Evolutionary conservation across 2,329 filamentous ascomycete genomes (phyloP).

Genomic region (Leptographium procerum): DNA sequence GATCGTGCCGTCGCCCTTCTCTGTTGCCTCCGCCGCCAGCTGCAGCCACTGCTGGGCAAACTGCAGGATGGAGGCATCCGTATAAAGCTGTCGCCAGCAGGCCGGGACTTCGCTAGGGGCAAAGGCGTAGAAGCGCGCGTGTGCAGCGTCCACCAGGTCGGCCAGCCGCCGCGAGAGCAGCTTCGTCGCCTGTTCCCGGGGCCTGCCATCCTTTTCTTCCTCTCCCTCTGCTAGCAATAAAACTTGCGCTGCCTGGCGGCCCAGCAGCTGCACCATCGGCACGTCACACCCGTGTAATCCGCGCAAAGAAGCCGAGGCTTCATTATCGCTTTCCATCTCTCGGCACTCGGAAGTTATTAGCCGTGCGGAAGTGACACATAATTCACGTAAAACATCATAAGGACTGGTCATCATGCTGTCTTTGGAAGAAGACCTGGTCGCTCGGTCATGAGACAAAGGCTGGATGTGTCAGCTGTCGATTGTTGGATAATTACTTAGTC

Average conservation of each 20-base stretch:
- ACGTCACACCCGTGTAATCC: constrained; percentile 10
- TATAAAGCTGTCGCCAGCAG: constrained; percentile 61
- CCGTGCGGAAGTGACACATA: constrained; percentile 9
- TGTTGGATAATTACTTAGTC: too few species aligned
- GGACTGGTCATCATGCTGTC: neutral
- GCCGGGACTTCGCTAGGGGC: constrained; percentile 53
- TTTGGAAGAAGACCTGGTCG: too few species aligned
- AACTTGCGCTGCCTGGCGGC: constrained; percentile 12
- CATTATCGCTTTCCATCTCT: neutral
- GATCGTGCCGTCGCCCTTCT: neutral
- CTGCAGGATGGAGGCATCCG: constrained; percentile 56
- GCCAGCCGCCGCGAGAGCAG: constrained; percentile 29
- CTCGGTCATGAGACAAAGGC: too few species aligned
- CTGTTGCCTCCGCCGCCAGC: neutral
- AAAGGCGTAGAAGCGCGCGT: constrained; percentile 58
- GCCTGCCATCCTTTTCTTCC: neutral
- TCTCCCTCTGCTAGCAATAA: constrained; percentile 1
- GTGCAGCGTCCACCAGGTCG: constrained; percentile 47
- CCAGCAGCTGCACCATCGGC: constrained; percentile 14
- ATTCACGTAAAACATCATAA: neutral
- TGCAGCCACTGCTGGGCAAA: constrained; percentile 25
- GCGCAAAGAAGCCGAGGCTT: too few species aligned
- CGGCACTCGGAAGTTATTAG: constrained; percentile 7
- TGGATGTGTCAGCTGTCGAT: too few species aligned
- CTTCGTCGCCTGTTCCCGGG: neutral